Evolutionary conservation across 2,329 filamentous ascomycete species (phyloP).

Genomic region (Botrytis paeoniae): DNA sequence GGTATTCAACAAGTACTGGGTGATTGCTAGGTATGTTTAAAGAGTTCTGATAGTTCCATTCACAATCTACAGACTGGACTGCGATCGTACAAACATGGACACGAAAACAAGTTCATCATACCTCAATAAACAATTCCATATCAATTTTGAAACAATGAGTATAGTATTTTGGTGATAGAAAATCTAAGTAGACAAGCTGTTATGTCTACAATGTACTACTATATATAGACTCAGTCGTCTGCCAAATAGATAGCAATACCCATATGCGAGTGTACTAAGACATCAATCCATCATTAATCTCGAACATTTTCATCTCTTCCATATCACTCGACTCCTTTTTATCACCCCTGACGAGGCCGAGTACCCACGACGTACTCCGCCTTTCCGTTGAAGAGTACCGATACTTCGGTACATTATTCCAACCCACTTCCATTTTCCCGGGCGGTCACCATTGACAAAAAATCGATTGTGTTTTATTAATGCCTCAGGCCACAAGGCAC

Average conservation of each 20-base stretch:
- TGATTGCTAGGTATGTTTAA: too few species aligned
- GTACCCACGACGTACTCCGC: neutral
- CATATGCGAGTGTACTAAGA: neutral
- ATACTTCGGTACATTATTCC: constrained; percentile 7
- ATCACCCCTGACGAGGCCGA: neutral
- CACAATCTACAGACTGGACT: too few species aligned
- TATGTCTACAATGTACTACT: neutral
- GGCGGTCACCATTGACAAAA: neutral
- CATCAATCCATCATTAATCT: neutral
- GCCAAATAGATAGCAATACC: neutral
- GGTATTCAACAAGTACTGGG: too few species aligned
- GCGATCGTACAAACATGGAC: too few species aligned
- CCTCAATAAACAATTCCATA: too few species aligned
- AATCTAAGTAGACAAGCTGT: too few species aligned
- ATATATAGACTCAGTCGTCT: neutral
- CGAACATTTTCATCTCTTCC: neutral
- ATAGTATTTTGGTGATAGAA: neutral
- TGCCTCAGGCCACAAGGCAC: neutral
- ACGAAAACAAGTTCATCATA: too few species aligned
- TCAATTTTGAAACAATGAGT: too few species aligned
- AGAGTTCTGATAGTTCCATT: too few species aligned
- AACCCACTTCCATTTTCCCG: neutral
- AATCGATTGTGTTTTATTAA: neutral
- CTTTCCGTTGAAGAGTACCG: neutral
- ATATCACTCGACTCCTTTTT: neutral